phyloP scores from a whole-genome alignment of 1,139 yeast species.

The Candida tropicalis region DNA sequence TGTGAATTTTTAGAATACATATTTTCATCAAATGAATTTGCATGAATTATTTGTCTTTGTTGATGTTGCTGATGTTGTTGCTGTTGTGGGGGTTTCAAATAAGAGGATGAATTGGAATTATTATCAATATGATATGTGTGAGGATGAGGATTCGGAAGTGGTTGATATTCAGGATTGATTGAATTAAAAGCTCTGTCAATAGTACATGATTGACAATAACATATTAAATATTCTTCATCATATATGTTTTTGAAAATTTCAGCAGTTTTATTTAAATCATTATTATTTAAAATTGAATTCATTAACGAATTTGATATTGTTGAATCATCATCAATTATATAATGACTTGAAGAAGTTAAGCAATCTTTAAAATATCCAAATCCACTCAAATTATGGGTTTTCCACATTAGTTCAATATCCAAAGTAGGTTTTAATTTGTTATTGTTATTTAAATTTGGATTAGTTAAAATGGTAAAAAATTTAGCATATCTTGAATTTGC shows the following conservation, averaged over 20 bases:
- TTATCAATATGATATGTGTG: neutral
- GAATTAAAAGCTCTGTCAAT: constrained; percentile 13
- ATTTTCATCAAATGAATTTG: constrained; percentile 1
- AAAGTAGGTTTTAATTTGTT: constrained; percentile 34
- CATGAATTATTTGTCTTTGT: neutral
- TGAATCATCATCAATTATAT: constrained; percentile 19
- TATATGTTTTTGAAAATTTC: constrained; percentile 14
- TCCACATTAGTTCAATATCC: constrained; percentile 44
- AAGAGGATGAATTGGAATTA: neutral
- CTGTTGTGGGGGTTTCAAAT: no score
- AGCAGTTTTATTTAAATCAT: constrained; percentile 19
- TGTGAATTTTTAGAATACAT: neutral
- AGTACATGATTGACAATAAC: constrained; percentile 21
- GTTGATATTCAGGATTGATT: constrained; percentile 2
- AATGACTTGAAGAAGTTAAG: constrained; percentile 10
- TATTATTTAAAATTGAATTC: no score
- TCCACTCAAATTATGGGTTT: constrained; percentile 37
- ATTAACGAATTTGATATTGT: constrained; percentile 15
- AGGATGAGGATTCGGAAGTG: no score
- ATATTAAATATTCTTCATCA: constrained; percentile 18
- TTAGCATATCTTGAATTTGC: constrained; percentile 27
- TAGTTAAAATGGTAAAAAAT: constrained; percentile 22
- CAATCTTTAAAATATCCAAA: constrained; percentile 26
- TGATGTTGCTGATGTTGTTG: neutral
- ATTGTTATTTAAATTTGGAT: neutral